Percentiles rank a stretch among this genome's conserved stretches.
phyloP scores from a whole-genome alignment of 2,329 filamentous ascomycete genomes.

The Colletotrichum nymphaeae region DNA sequence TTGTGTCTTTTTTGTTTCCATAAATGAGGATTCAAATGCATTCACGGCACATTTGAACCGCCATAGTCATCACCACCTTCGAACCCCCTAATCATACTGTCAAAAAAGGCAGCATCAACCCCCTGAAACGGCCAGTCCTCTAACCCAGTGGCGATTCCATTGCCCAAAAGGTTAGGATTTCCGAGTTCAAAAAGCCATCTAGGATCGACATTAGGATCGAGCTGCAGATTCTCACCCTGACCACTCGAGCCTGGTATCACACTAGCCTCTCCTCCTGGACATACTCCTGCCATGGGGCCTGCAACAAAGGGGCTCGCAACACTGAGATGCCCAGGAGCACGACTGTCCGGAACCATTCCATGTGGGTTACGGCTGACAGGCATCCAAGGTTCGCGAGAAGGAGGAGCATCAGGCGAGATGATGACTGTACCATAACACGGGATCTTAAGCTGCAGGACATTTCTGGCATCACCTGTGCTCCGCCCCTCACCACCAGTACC shows the following conservation, averaged over 20 bases:
- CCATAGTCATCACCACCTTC: background rate
- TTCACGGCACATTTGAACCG: background rate
- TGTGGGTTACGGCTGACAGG: background rate
- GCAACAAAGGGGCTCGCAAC: background rate
- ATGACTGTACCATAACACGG: slow-evolving; percentile 47
- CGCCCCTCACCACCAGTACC: background rate
- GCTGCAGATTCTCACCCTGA: background rate
- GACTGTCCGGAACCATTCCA: background rate
- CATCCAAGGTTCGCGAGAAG: slow-evolving; percentile 40
- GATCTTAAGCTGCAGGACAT: slow-evolving; percentile 24
- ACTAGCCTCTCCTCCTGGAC: background rate
- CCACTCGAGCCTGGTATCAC: background rate
- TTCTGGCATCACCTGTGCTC: background rate
- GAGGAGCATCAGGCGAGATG: slow-evolving; percentile 41
- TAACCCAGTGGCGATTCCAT: slow-evolving; percentile 37
- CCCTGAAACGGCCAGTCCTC: slow-evolving; percentile 49
- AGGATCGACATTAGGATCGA: background rate
- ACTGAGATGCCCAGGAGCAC: background rate
- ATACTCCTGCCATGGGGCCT: background rate
- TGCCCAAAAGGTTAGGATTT: slow-evolving; percentile 2
- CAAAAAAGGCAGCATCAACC: slow-evolving; percentile 48
- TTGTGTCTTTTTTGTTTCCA: background rate
- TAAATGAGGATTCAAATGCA: background rate
- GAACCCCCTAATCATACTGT: slow-evolving; percentile 33
- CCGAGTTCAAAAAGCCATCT: background rate